Evolutionary conservation across 2,329 filamentous ascomycete species (phyloP).

Genomic region (Fusarium verrucosum): DNA sequence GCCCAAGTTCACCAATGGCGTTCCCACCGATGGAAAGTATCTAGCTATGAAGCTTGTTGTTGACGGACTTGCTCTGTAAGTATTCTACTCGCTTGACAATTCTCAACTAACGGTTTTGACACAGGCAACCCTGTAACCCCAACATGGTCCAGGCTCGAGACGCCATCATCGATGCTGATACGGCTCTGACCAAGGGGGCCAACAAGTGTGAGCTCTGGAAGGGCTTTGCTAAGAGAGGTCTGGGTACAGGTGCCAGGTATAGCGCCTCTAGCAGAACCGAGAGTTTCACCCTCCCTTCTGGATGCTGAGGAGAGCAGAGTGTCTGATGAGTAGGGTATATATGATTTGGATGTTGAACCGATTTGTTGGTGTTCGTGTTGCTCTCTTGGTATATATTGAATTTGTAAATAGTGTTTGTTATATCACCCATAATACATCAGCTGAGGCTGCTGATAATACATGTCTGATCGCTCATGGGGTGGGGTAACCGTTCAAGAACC

Average conservation of each 20-base stretch:
- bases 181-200: conserved; percentile 58
- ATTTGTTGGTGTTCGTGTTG: neutral
- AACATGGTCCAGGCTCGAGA: conserved; percentile 63
- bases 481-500: neutral
- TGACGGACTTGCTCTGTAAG: conserved; percentile 58
- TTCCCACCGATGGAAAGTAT: conserved; percentile 63
- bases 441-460: neutral
- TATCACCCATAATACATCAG: too few relatives aligned
- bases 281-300: conserved; percentile 45
- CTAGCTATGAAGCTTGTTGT: conserved; percentile 62
- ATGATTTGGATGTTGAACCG: neutral
- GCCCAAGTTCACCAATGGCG: conserved; percentile 55
- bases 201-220: conserved; percentile 64
- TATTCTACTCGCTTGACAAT: accelerated
- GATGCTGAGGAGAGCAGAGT: conserved; percentile 29
- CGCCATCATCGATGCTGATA: conserved; percentile 65
- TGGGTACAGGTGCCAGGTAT: conserved; percentile 54
- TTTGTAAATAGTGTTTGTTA: conserved; percentile 1
- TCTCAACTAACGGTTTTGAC: neutral
- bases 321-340: neutral
- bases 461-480: neutral
- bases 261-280: conserved; percentile 43
- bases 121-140: conserved; percentile 63
- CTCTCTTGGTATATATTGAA: neutral
- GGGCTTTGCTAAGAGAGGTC: conserved; percentile 65